phyloP scores from a whole-genome alignment of 2,329 filamentous ascomycete genomes.

The Phialophora expanda region DNA sequence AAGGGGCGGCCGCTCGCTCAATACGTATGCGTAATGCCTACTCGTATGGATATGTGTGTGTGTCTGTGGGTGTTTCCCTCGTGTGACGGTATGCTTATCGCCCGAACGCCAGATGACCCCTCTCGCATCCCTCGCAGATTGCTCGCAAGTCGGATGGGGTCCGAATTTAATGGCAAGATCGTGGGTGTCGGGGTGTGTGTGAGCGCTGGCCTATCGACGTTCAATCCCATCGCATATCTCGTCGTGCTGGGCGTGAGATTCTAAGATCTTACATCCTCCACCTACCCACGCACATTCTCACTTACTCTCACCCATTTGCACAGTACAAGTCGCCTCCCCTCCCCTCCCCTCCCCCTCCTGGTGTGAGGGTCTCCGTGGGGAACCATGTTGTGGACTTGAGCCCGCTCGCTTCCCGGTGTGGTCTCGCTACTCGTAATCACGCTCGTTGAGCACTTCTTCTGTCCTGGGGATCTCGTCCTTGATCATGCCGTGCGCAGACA shows the following conservation, averaged over 20 bases:
- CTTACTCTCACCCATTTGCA: too few relatives aligned
- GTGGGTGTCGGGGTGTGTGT: too few relatives aligned
- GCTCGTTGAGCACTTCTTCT: too few relatives aligned
- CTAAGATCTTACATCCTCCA: neutral
- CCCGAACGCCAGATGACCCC: neutral
- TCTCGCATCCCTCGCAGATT: neutral
- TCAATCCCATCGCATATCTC: neutral
- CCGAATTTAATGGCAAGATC: neutral
- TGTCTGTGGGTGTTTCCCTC: neutral
- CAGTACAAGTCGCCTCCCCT: too few relatives aligned
- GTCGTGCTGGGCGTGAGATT: neutral
- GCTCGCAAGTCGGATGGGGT: neutral
- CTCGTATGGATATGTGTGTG: neutral
- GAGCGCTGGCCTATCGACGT: neutral
- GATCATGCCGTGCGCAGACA: too few relatives aligned
- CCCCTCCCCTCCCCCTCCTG: too few relatives aligned
- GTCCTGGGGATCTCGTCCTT: too few relatives aligned
- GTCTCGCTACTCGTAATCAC: too few relatives aligned
- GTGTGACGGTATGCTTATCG: neutral
- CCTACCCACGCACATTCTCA: neutral
- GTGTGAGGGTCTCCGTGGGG: too few relatives aligned
- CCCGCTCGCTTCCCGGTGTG: too few relatives aligned
- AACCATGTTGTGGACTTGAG: neutral
- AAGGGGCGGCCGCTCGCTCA: neutral
- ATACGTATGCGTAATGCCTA: too few relatives aligned